A percentile compares a stretch with the other conserved stretches of the same genome.
Evolutionary conservation across 345 rosid species (phyloP).

Genomic region (Crucihimalaya himalaica): DNA sequence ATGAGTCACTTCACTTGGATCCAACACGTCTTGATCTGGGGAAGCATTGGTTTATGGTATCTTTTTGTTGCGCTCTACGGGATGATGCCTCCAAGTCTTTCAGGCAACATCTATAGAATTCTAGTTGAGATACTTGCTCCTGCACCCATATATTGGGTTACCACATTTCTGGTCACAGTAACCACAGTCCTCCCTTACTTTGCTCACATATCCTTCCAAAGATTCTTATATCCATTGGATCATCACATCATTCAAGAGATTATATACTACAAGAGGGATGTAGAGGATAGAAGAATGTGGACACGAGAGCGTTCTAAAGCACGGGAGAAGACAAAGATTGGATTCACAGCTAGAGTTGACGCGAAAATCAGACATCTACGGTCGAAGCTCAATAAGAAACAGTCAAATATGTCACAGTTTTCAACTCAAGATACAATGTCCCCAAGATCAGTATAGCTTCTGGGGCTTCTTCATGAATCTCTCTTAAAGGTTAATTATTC

Average conservation of each 20-base stretch:
- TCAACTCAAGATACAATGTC: conserved; percentile 43
- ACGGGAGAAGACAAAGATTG: conserved; percentile 87
- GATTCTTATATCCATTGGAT: conserved; percentile 82
- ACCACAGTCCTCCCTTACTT: conserved; percentile 69
- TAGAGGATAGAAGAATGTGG: conserved; percentile 88
- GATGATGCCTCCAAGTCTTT: conserved; percentile 61
- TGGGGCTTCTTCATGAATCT: conserved; percentile 1
- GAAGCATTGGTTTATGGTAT: conserved; percentile 81
- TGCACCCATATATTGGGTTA: conserved; percentile 72
- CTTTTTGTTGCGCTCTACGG: conserved; percentile 76
- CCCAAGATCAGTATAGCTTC: conserved; percentile 42
- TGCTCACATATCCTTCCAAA: conserved; percentile 68
- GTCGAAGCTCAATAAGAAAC: conserved; percentile 74
- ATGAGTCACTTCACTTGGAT: conserved; percentile 98
- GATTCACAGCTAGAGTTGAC: conserved; percentile 91
- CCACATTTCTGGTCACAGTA: conserved; percentile 67
- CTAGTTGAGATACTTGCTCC: conserved; percentile 85
- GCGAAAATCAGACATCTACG: conserved; percentile 82
- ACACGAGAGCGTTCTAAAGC: conserved; percentile 83
- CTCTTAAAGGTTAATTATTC: conserved; percentile 10
- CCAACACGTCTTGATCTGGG: conserved; percentile 90
- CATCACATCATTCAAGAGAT: conserved; percentile 96
- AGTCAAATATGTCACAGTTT: conserved; percentile 39
- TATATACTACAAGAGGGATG: conserved; percentile 77
- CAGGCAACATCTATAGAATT: conserved; percentile 63